These are phyloP conservation scores for Pouteria glomerata DNA, from an alignment of 148 eudicot species.

Conservation along the genomic window DNA sequence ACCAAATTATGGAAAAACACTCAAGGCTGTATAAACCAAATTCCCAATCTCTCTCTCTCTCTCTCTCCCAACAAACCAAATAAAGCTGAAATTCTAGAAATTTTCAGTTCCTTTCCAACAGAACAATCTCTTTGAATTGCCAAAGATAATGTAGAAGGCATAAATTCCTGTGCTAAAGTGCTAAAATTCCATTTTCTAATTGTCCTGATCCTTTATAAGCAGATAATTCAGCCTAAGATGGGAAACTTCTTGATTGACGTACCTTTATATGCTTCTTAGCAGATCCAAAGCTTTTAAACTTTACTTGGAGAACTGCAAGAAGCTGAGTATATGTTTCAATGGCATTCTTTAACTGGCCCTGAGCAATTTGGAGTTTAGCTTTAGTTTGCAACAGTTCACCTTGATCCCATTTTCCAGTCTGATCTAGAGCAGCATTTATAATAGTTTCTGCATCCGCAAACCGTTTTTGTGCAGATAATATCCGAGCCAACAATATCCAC, in stretches of 20 bases:
- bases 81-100: background rate
- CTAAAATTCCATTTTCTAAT: background rate
- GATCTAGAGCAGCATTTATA: constrained; percentile 62
- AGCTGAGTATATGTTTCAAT: constrained; percentile 53
- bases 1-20: background rate
- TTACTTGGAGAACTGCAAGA: constrained; percentile 62
- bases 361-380: constrained; percentile 69
- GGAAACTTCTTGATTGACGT: constrained; percentile 3
- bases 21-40: background rate
- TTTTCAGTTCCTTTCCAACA: background rate
- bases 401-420: constrained; percentile 60
- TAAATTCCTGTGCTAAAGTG: background rate
- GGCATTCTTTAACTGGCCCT: constrained; percentile 48
- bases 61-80: background rate
- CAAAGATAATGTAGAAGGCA: background rate
- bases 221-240: background rate
- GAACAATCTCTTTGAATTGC: background rate
- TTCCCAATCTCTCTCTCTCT: background rate
- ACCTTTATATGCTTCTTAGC: constrained; percentile 41
- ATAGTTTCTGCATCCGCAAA: constrained; percentile 50
- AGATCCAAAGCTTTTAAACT: constrained; percentile 44
- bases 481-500: constrained; percentile 55
- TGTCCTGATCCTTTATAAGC: too few relatives aligned
- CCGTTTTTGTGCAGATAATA: constrained; percentile 60
- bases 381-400: constrained; percentile 58